Evolutionary conservation across 2,329 filamentous ascomycete species (phyloP).

Genomic region (Endocalyx cinctus): DNA sequence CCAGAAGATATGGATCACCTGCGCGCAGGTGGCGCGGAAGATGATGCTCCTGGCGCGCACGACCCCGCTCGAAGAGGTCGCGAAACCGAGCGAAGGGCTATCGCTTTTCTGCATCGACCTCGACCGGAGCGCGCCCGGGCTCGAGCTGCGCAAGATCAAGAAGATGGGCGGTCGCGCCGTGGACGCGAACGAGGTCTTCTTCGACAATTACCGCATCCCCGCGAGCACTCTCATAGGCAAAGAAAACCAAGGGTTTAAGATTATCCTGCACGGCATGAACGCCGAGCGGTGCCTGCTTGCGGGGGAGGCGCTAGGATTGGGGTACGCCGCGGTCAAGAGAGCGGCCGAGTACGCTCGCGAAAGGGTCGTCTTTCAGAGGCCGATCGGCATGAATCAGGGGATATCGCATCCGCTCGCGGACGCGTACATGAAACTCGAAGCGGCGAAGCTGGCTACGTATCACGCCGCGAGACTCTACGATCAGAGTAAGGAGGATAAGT

Average conservation of each 20-base stretch:
- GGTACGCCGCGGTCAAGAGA: conserved; percentile 63
- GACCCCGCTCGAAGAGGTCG: conserved; percentile 60
- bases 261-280: conserved; percentile 76
- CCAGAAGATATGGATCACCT: conserved; percentile 89
- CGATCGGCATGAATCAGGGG: conserved; percentile 63
- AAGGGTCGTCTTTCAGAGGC: conserved; percentile 59
- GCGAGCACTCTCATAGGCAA: conserved; percentile 61
- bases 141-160: conserved; percentile 67
- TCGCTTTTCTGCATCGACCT: conserved; percentile 80
- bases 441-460: conserved; percentile 60
- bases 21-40: conserved; percentile 73
- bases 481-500: conserved; percentile 36
- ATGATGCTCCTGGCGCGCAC: conserved; percentile 83
- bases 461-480: conserved; percentile 59
- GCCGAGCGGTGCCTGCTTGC: conserved; percentile 71
- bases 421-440: conserved; percentile 61
- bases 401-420: conserved; percentile 63
- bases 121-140: conserved; percentile 51
- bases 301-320: conserved; percentile 74
- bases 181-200: conserved; percentile 85
- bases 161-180: conserved; percentile 84
- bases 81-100: conserved; percentile 68
- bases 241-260: conserved; percentile 74
- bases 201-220: conserved; percentile 70
- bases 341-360: conserved; percentile 64